Evolutionary conservation across 169 alveolate genomes (phyloP), one percentile per base, ranked within the genome.

Genomic region (Babesia sp.): DNA sequence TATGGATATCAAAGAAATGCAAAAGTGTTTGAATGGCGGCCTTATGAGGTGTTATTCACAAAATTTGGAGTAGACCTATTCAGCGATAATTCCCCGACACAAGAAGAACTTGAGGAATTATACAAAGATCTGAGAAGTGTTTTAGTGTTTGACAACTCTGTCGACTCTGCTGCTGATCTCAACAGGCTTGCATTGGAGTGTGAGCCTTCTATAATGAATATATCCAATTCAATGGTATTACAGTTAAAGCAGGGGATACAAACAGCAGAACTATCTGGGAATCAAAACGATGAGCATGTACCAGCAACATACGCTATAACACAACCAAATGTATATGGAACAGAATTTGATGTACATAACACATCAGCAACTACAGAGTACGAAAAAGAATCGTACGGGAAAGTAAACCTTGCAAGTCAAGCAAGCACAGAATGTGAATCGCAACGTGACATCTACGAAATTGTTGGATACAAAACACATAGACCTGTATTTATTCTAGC

Each of bases 21-120:
- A 26, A 71, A 60, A 61, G 18, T n/a, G 34, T 71, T 71, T 34
- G 82, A 71, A 18, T 71, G 82, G 82, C 42, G 76, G 76, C 58
- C 46, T 1, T 71, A 71, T 26, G 76, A 71, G 16, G 34, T 71
- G n/a, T 33, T 71, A 14, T 71, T 71, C 24, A 39, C 46, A 44
- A 71, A 60, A 36, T 31, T 71, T 14, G 53, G 76, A 3, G 69
- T 76, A 18, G 82, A 71, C 28, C 57, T 71, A n/a, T 71, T 71
- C 36, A n/a, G 53, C 46, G 29, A 9, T 12, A 14, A 34, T 36
- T 16, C 42, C 5, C 71, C 71, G 22, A 22, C 18, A 6, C 39
- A 66, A 44, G 24, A 14, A 34, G 36, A 18, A 12, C 74, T 58
- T n/a, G 29, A 11, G 1, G 63, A 71, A 20, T 31, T 71, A 44